Conservation (phyloP, 2,329 filamentous ascomycete genomes). For the Beauveria australis region DNA sequence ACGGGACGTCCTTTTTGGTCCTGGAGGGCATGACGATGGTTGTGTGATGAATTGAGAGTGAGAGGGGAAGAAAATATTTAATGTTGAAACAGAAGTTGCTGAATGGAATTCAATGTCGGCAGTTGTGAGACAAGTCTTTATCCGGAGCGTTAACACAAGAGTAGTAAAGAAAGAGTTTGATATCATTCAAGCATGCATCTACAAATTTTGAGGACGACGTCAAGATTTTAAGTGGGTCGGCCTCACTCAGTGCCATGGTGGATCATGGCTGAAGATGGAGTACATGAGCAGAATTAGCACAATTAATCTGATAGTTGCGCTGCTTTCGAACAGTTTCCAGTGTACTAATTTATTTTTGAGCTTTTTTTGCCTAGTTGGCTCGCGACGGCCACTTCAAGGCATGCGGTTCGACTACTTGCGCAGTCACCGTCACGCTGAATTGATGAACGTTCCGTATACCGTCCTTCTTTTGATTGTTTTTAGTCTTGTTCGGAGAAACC, state of each 20-base stretch:
- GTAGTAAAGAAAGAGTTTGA: background rate
- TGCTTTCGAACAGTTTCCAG: background rate
- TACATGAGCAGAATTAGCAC: background rate
- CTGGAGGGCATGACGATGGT: conserved; percentile 31
- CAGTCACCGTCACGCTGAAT: background rate
- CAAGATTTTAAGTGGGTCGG: background rate
- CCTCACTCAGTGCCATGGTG: background rate
- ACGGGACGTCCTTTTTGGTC: conserved; percentile 26
- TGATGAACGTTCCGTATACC: background rate
- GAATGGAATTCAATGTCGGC: background rate
- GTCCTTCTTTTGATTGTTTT: too few species aligned
- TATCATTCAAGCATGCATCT: conserved; percentile 5
- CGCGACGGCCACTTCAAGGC: background rate
- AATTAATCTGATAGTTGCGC: background rate
- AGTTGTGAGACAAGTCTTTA: background rate
- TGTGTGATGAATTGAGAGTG: background rate
- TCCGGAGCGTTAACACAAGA: background rate
- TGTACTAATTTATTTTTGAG: background rate
- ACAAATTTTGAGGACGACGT: background rate
- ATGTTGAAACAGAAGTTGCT: too few species aligned
- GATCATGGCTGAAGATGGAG: background rate
- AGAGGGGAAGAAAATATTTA: too few species aligned
- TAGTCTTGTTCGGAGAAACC: too few species aligned
- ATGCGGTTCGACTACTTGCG: background rate
- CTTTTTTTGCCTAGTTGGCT: background rate